Conservation (phyloP, 2,329 filamentous ascomycete species). For the Massarina eburnea region DNA sequence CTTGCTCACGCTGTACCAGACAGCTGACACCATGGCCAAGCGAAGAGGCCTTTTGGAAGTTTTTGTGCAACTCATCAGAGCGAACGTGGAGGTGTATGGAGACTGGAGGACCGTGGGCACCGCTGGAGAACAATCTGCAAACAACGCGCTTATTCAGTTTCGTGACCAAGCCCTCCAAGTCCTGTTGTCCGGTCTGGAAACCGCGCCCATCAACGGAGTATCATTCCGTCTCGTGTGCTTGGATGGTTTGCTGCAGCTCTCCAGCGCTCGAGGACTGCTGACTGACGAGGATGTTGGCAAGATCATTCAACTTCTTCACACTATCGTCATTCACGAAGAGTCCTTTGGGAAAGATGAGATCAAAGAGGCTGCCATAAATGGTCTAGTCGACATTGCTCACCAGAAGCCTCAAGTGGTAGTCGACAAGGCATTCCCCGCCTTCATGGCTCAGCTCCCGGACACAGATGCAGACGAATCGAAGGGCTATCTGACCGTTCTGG, state of each 20-base stretch:
- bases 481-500: constrained; percentile 59
- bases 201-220: constrained; percentile 50
- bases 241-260: constrained; percentile 48
- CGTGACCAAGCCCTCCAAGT: constrained; percentile 45
- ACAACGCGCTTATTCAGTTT: constrained; percentile 45
- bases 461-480: constrained; percentile 49
- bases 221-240: constrained; percentile 52
- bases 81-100: constrained; percentile 60
- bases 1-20: constrained; percentile 62
- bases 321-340: constrained; percentile 62
- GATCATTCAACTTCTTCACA: constrained; percentile 62
- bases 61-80: constrained; percentile 58
- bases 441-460: constrained; percentile 66
- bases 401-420: constrained; percentile 64
- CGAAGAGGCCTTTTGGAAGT: constrained; percentile 64
- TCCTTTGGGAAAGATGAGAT: constrained; percentile 58
- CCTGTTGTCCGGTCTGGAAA: constrained; percentile 47
- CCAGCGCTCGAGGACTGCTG: constrained; percentile 45
- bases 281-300: constrained; percentile 47
- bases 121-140: constrained; percentile 28
- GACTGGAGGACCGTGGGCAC: constrained; percentile 54
- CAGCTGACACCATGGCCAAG: constrained; percentile 63
- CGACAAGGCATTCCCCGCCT: constrained; percentile 66
- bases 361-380: constrained; percentile 59
- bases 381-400: constrained; percentile 62